Percentiles rank a stretch among this genome's conserved stretches.
These are phyloP conservation scores for Penicillium sp. DNA, from an alignment of 2,329 filamentous ascomycete genomes.

Conservation along the genomic window DNA sequence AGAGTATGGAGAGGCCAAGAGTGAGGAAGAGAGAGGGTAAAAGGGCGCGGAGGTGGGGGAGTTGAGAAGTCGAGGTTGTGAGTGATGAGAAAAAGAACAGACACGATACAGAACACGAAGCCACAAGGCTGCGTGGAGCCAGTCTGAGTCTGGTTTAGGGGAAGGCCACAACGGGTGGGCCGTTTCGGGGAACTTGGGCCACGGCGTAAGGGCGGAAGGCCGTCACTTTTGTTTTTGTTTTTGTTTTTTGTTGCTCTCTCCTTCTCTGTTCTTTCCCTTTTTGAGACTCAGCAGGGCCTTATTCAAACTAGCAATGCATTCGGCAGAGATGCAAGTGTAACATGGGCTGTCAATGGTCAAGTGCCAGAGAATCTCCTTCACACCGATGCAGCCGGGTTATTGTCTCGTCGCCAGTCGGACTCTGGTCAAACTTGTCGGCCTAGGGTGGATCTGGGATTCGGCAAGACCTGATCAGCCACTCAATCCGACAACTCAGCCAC, in stretches of 20 bases:
- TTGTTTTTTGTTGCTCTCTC: conserved; percentile 2
- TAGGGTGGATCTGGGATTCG: background rate
- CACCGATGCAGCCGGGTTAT: too few species aligned
- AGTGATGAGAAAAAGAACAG: background rate
- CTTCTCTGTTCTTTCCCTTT: background rate
- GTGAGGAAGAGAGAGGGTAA: background rate
- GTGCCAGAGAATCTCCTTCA: too few species aligned
- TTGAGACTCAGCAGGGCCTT: too few species aligned
- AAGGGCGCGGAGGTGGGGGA: background rate
- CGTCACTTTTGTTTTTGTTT: background rate
- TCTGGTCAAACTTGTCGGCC: conserved; percentile 2
- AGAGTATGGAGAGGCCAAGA: background rate
- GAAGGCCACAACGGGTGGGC: background rate
- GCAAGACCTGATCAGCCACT: background rate
- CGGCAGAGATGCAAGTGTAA: too few species aligned
- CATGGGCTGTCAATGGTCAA: too few species aligned
- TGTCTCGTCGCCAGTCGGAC: background rate
- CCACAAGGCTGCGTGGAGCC: background rate
- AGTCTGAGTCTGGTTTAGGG: background rate
- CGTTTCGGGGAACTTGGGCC: background rate
- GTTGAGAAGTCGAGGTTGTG: background rate
- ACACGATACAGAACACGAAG: background rate
- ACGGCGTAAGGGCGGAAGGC: background rate
- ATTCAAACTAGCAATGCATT: too few species aligned
- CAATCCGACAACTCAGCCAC: background rate